Evolutionary conservation across 2,329 filamentous ascomycete genomes (phyloP), one percentile per base, ranked within the genome.

Genomic region (Phialophora tarda): DNA sequence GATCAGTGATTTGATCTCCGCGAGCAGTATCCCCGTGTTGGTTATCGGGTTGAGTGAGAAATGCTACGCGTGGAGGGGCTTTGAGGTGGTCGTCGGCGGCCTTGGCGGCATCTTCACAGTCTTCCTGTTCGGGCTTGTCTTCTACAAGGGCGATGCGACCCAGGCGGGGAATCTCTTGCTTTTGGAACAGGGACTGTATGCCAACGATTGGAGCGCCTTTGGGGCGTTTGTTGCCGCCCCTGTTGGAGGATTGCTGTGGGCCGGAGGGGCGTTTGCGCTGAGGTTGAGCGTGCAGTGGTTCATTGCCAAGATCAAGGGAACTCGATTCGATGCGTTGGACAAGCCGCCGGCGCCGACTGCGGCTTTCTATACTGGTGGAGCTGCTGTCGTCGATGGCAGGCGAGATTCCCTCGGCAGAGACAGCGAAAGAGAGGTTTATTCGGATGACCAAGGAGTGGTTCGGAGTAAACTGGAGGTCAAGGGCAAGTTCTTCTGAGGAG

Each of bases 211-310:
- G 92, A 89, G 87, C 69, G 90, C 86, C 1, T 95, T 95, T 77
- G 91, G 82, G 38, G 91, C 91, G 4, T 95, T 94, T 73, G 88
- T 94, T 4, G 90, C 89, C 10, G 91, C 91, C 0, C 91, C 91
- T 0, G 78, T 93, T 1, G 91, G 91, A 1, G 90, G 90, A 24
- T 74, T 94, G 21, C 78, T 93, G 38, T 93, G 89, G 85, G 90
- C 87, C 0, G 83, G 88, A 50, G 84, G 82, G 1, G 90, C 89
- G 4, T 83, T 91, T 41, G 82, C 73, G 14, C 72, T 88, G 50
- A 84, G 91, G 30, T 76, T 93, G 48, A 76, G 78, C 0, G 84
- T 85, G 59, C 86, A 88, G 71, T 92, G 82, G 73, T 65, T 83
- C 28, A 72, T 80, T 69, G 86, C 90, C 11, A 89, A 83, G 78